Base-by-base conservation (phyloP, 352 stramenopile genomes). In the Phytophthora cactorum region DNA sequence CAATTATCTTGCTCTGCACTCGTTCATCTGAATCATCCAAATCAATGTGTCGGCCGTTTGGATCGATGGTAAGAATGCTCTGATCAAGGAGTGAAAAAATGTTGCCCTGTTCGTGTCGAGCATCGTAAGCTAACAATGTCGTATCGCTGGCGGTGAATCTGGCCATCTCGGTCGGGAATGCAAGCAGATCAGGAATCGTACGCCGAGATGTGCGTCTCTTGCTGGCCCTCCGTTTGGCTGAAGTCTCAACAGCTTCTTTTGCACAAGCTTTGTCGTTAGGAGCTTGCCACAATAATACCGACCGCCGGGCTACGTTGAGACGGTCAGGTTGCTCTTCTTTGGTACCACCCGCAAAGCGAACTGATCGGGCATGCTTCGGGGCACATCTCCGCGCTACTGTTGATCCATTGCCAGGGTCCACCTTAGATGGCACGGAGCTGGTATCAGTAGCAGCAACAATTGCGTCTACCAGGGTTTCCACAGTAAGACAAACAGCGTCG, bases 31-130 rank as follows among this genome's bases (percentile, higher is more conserved):
- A 55, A 36, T 90, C 81, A 11, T 88, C 75, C 12, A 77, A 52
- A 31, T 84, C 66, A 66, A 89, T 81, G 43, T 89, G 81, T 5
- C 54, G 59, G 8, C 78, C 75, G 25, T 81, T 50, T 27, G 74
- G 75, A 28, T 89, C 74, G 22, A 91, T 84, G 15, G 54, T 77
- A 5, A 89, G 71, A 32, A 91, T 86, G 10, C 55, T 73, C 10
- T 83, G 67, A 43, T 91, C 83, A 17, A 91, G 51, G 8, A 91
- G 39, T 4, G 72, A 70, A 41, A 86, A 91, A 9, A 79, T 77
- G 31, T 77, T 68, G 3, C 67, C 55, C 22, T 88, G 76, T 39
- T 91, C 83, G 29, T 82, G 80, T 9, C 74, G 73, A 29, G 77
- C 72, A 43, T 89, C 83, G 59, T 91, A 91, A 5, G 83, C 83